Conservation (phyloP, 768 basidiomycete genomes). For the Cystobasidium onofrii region DNA sequence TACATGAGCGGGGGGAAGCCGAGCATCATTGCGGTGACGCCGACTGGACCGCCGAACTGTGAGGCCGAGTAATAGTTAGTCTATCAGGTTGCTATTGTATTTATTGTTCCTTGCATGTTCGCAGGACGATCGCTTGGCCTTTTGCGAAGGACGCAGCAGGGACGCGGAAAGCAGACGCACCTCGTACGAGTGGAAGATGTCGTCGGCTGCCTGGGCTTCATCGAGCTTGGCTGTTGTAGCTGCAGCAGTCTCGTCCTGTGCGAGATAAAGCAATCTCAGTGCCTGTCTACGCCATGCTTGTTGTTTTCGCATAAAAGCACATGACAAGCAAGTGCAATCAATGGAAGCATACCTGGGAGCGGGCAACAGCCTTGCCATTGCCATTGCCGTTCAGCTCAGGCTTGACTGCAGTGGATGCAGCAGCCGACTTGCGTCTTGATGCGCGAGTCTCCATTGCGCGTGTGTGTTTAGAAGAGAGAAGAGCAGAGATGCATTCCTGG, state of each 20-base stretch:
- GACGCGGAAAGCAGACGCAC: background rate
- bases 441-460: background rate
- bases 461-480: background rate
- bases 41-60: constrained; percentile 92
- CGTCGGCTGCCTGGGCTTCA: background rate
- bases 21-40: constrained; percentile 84
- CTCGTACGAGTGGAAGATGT: constrained; percentile 24
- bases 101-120: background rate
- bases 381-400: background rate
- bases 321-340: too few relatives aligned
- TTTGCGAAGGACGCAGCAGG: too few relatives aligned
- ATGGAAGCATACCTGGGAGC: background rate
- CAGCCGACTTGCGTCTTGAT: constrained; percentile 6
- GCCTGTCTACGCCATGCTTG: background rate
- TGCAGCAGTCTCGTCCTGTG: background rate
- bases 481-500: background rate
- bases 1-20: constrained; percentile 95
- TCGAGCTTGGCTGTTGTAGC: background rate
- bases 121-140: background rate
- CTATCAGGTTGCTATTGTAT: background rate
- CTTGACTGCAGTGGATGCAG: background rate
- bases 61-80: constrained; percentile 46
- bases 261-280: background rate
- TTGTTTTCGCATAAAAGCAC: background rate
- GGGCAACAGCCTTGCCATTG: background rate